Conservation (phyloP, 176 grass and related monocot species). For the Cenchrus purpureus region DNA sequence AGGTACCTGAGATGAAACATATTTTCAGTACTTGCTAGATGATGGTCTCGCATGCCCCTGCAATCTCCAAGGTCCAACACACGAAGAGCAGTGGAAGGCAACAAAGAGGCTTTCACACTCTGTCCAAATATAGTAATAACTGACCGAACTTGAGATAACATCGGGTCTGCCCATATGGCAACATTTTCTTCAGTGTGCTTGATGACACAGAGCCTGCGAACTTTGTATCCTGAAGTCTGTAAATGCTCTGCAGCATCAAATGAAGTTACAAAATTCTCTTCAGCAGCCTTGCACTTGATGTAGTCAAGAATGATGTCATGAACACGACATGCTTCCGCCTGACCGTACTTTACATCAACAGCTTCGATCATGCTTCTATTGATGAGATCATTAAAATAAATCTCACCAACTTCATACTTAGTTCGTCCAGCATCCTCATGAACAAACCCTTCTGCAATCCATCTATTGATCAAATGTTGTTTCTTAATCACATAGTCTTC, state of each 20-base stretch:
- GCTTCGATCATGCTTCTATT: slow-evolving; percentile 16
- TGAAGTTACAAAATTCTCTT: slow-evolving; percentile 5
- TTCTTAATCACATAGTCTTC: not conserved
- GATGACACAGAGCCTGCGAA: not conserved
- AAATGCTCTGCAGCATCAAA: not conserved
- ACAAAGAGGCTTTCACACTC: not conserved
- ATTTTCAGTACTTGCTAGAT: not conserved
- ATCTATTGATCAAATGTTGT: not conserved
- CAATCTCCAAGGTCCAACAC: not conserved
- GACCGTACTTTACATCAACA: not conserved
- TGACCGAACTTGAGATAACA: not conserved
- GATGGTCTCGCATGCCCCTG: not conserved
- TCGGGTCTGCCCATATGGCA: not conserved
- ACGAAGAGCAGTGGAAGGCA: not conserved
- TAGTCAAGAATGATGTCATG: slow-evolving; percentile 19
- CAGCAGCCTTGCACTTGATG: not conserved
- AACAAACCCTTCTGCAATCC: slow-evolving; percentile 9
- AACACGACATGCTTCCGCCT: not conserved
- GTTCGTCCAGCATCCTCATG: not conserved
- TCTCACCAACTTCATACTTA: not conserved
- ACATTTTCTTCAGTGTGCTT: not conserved
- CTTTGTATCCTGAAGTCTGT: not conserved
- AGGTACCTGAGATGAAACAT: not conserved
- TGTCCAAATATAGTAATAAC: not conserved
- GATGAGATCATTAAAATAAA: slow-evolving; percentile 31